phyloP scores from a whole-genome alignment of 1,284 basidiomycete genomes.

The Tilletiopsis washingtonensis region DNA sequence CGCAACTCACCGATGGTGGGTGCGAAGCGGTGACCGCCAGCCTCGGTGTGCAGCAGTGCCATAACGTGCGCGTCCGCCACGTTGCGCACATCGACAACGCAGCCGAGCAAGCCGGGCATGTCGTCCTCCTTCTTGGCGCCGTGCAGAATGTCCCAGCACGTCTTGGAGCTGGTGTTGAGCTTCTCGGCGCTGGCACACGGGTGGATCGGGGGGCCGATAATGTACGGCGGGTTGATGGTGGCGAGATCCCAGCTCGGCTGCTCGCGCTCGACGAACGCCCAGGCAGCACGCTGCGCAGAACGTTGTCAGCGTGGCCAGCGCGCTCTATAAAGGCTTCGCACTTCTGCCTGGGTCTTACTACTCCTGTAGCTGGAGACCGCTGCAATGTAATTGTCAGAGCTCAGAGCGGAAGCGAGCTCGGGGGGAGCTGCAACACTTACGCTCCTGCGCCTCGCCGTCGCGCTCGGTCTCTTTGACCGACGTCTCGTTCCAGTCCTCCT shows the following conservation, averaged over 20 bases:
- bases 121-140: constrained; percentile 47
- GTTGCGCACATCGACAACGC: constrained; percentile 60
- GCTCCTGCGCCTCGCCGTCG: constrained; percentile 43
- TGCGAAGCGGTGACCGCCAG: constrained; percentile 57
- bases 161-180: constrained; percentile 55
- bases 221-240: constrained; percentile 33
- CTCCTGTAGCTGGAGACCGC: too few relatives aligned
- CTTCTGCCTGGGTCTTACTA: too few relatives aligned
- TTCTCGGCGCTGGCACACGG: constrained; percentile 51
- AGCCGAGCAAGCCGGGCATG: constrained; percentile 44
- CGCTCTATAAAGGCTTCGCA: too few relatives aligned
- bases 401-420: too few relatives aligned
- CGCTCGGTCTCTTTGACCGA: constrained; percentile 50
- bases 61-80: constrained; percentile 57
- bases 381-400: too few relatives aligned
- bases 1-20: constrained; percentile 25
- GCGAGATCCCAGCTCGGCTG: constrained; percentile 23
- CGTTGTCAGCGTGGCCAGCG: too few relatives aligned
- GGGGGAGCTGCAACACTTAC: constrained; percentile 53
- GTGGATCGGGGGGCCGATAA: constrained; percentile 53
- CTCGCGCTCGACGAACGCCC: constrained; percentile 41
- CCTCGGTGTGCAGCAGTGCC: constrained; percentile 56
- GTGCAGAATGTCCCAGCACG: constrained; percentile 48
- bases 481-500: constrained; percentile 63
- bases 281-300: constrained; percentile 58